Base-by-base conservation (phyloP, 108 stramenopile genomes). In the Pinguiococcus pyrenoidosus region DNA sequence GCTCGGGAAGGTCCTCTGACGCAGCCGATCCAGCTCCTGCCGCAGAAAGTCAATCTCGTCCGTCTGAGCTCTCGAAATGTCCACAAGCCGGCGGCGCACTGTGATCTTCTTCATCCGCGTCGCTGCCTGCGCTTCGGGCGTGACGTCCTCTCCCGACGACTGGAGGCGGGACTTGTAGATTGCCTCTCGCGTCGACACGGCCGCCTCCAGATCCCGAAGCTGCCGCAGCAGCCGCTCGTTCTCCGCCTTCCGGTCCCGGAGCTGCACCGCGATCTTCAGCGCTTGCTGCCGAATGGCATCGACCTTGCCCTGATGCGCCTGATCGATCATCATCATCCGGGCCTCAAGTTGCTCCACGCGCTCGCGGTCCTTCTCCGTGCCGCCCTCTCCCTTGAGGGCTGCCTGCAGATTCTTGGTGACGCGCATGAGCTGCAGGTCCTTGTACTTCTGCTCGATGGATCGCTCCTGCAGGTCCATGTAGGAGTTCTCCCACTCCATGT, bases 351-450 rank as follows among this genome's bases (percentile, higher is more conserved):
- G 27, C 0, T 22, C 17, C 13, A 34, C 32, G n/a, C 30, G 30
- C 30, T 4, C 6, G 6, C 34, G 29, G 22, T 56, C 59, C 22
- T 23, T 45, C 26, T 66, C 53, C 8, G 29, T 46, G 16, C 32
- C 46, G 23, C 34, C 45, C 13, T 54, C 69, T 1, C 77, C 75
- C 40, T 62, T 64, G 18, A 74, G 39, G 30, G 75, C 42, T 27
- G 63, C 51, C 51, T 79, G 73, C 8, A 79, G 66, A 37, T 72
- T 64, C 37, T 73, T 69, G 26, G 73, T 79, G 13, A 79, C 77
- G 1, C 75, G 40, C 37, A 79, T 40, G 23, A 79, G 59, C 44
- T 76, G 75, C 14, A 75, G 39, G 47, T 79, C 77, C 5, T 42
- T 72, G 53, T 65, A 74, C 47, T 74, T 68, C 35, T 66, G 69